These are phyloP conservation scores for Dittrichia graveolens DNA, from an alignment of 129 eudicot species.

Conservation along the genomic window DNA sequence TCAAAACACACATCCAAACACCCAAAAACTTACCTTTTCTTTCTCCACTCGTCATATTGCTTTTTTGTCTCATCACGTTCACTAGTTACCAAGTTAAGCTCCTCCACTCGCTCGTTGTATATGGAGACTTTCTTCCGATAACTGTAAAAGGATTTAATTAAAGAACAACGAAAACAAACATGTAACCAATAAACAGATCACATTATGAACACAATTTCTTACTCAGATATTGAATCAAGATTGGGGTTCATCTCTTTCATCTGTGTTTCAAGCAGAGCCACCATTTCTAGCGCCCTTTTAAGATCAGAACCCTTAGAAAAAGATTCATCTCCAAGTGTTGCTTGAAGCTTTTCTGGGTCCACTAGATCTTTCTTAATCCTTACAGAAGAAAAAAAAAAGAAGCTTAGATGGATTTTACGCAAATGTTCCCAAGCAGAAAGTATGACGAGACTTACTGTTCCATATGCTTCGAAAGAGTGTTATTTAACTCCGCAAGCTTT, in stretches of 20 bases:
- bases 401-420: background rate
- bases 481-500: constrained; percentile 69
- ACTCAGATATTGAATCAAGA: constrained; percentile 97
- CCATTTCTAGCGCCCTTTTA: constrained; percentile 78
- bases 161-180: background rate
- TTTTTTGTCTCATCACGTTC: constrained; percentile 83
- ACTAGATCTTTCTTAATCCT: constrained; percentile 89
- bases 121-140: constrained; percentile 69
- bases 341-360: constrained; percentile 86
- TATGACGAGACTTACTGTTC: constrained; percentile 70
- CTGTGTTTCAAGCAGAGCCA: constrained; percentile 81
- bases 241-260: constrained; percentile 97
- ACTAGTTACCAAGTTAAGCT: constrained; percentile 75
- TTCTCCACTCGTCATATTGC: constrained; percentile 93
- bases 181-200: background rate
- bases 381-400: constrained; percentile 10
- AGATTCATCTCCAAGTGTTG: constrained; percentile 64
- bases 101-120: constrained; percentile 87
- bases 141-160: constrained; percentile 38
- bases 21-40: constrained; percentile 70
- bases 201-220: constrained; percentile 29
- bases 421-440: background rate
- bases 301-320: constrained; percentile 61
- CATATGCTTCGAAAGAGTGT: constrained; percentile 64
- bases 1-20: constrained; percentile 4